Evolutionary conservation across 192 early-diverging fungal species (phyloP).

Genomic region (Mortierella alpina): DNA sequence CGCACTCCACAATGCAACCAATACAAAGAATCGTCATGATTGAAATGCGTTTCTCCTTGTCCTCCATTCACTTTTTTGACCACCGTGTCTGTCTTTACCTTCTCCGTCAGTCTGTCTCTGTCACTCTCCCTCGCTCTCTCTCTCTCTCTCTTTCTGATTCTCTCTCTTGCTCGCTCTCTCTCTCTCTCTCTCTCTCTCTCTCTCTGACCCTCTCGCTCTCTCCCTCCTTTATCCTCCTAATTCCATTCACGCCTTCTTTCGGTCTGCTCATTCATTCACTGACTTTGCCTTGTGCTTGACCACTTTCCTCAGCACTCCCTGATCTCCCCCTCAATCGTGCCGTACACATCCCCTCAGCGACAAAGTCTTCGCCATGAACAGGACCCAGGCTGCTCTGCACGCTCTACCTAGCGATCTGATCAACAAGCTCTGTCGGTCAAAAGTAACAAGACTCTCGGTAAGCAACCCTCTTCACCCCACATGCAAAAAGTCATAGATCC

Average conservation of each 20-base stretch:
- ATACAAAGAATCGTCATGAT: too few species aligned
- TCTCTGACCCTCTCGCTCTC: not conserved
- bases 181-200: not conserved
- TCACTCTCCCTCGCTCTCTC: not conserved
- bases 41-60: too few species aligned
- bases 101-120: not conserved
- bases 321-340: not conserved
- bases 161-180: not conserved
- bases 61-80: not conserved
- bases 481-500: not conserved
- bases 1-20: too few species aligned
- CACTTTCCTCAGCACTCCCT: not conserved
- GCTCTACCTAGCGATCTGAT: slow-evolving; percentile 44
- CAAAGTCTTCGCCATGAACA: slow-evolving; percentile 21
- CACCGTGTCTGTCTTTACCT: not conserved
- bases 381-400: slow-evolving; percentile 38
- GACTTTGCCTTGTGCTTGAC: not conserved
- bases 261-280: too few species aligned
- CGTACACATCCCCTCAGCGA: not conserved
- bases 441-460: slow-evolving; percentile 50
- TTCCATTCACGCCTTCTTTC: not conserved
- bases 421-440: slow-evolving; percentile 44
- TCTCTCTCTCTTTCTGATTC: not conserved
- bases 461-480: not conserved
- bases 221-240: not conserved